Evolutionary conservation across 176 grass and related monocot genomes (phyloP).

Genomic region (Carex pumila): DNA sequence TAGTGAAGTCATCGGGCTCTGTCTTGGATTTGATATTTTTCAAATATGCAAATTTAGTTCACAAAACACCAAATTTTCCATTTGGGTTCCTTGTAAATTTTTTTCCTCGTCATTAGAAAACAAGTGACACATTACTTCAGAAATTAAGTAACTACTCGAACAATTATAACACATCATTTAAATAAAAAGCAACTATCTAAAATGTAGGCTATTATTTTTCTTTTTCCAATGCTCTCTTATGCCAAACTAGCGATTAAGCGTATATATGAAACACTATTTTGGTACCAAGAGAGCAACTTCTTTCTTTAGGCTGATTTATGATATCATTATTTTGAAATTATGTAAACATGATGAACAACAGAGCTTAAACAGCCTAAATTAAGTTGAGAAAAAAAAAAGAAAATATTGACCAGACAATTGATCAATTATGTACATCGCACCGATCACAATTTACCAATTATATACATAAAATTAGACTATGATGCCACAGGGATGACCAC

Average conservation of each 20-base stretch:
- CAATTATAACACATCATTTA: too few relatives aligned
- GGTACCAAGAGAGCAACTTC: not conserved
- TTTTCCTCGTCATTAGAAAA: too few relatives aligned
- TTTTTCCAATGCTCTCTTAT: not conserved
- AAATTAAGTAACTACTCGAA: too few relatives aligned
- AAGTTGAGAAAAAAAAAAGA: too few relatives aligned
- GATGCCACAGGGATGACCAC: not conserved
- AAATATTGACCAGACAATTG: not conserved
- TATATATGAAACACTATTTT: not conserved
- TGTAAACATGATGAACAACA: not conserved
- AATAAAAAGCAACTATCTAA: not conserved
- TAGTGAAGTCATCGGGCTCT: too few relatives aligned
- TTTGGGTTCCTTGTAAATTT: too few relatives aligned
- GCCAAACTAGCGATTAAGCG: not conserved
- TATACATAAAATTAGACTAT: not conserved
- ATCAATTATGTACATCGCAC: not conserved
- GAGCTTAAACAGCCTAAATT: not conserved
- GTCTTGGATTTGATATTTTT: too few relatives aligned
- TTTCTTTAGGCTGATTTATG: not conserved
- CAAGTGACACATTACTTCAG: too few relatives aligned
- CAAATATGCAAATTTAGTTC: too few relatives aligned
- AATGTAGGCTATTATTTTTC: not conserved
- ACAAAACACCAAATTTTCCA: too few relatives aligned
- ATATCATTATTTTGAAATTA: not conserved
- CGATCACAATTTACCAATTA: not conserved